phyloP scores from a whole-genome alignment of 164 flowering plant species.

The Tetrastigma voinierianum region DNA sequence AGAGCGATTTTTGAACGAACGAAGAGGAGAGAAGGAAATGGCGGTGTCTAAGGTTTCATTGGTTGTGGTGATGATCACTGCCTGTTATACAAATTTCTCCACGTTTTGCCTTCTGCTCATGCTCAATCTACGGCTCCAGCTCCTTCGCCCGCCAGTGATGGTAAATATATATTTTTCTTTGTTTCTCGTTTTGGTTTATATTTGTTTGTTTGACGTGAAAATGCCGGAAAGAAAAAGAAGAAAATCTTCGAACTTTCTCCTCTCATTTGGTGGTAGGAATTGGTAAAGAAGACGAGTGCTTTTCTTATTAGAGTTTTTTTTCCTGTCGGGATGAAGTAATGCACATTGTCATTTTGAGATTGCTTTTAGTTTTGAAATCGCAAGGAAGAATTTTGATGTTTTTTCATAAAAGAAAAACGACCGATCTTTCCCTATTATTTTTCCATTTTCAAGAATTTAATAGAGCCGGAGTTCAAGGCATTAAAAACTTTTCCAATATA shows the following conservation, averaged over 20 bases:
- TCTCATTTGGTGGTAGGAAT: too few species aligned
- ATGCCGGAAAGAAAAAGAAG: neutral
- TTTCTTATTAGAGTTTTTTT: too few species aligned
- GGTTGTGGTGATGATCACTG: conserved; percentile 19
- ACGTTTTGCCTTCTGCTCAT: conserved; percentile 26
- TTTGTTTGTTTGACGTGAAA: neutral
- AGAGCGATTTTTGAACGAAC: neutral
- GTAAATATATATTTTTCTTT: conserved; percentile 20
- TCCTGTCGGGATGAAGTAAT: neutral
- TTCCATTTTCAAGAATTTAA: too few species aligned
- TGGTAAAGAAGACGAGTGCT: too few species aligned
- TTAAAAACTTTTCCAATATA: too few species aligned
- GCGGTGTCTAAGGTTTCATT: conserved; percentile 27
- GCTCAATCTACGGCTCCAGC: conserved; percentile 41
- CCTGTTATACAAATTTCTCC: conserved; percentile 24
- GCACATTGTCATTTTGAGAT: too few species aligned
- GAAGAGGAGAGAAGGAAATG: conserved; percentile 17
- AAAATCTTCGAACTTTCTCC: too few species aligned
- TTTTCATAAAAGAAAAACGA: too few species aligned
- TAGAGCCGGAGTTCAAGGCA: too few species aligned
- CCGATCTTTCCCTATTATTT: too few species aligned
- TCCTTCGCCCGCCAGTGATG: conserved; percentile 54
- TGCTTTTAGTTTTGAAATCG: too few species aligned
- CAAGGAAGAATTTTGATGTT: too few species aligned
- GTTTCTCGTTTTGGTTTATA: neutral